Percentiles rank a stretch among this genome's conserved stretches.
Evolutionary conservation across 192 early-diverging fungal genomes (phyloP).

Genomic region (Coemansia sp.): DNA sequence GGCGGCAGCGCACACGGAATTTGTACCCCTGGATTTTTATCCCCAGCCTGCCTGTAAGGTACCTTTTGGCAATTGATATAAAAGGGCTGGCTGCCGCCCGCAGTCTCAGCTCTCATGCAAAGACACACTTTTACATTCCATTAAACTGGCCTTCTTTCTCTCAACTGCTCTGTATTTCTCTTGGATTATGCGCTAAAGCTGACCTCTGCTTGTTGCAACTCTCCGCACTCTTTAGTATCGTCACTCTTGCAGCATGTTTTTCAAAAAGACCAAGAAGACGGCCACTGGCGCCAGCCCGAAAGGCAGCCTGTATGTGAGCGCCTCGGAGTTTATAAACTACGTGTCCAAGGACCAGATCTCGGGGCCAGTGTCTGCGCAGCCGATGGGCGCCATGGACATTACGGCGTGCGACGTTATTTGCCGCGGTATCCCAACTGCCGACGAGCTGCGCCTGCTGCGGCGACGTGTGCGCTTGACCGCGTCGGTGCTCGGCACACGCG

Average conservation of each 20-base stretch:
- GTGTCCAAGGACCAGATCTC: constrained; percentile 53
- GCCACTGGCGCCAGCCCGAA: constrained; percentile 1
- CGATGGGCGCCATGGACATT: constrained; percentile 53
- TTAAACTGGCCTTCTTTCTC: not conserved
- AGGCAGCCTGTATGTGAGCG: constrained; percentile 32
- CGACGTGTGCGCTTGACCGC: constrained; percentile 45
- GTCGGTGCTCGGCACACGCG: constrained; percentile 40
- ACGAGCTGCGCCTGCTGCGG: constrained; percentile 44
- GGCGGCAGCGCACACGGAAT: not conserved
- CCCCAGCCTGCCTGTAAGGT: not conserved
- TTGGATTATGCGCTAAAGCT: not conserved
- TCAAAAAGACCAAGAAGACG: constrained; percentile 30
- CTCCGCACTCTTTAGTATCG: not conserved
- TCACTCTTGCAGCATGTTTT: constrained; percentile 28
- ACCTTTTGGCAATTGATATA: constrained; percentile 1
- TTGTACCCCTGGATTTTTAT: constrained; percentile 2
- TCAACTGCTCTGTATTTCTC: not conserved
- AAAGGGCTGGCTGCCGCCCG: not conserved
- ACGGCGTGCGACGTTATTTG: constrained; percentile 55
- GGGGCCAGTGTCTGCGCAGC: constrained; percentile 41
- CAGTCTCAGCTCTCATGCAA: not conserved
- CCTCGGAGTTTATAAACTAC: constrained; percentile 53
- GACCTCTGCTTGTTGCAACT: not conserved
- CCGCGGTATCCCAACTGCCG: constrained; percentile 33
- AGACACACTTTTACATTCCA: not conserved